Evolutionary conservation across 2,329 filamentous ascomycete genomes (phyloP), one percentile per base, ranked within the genome.

Genomic region (Mycosphaerelloides madeirae): DNA sequence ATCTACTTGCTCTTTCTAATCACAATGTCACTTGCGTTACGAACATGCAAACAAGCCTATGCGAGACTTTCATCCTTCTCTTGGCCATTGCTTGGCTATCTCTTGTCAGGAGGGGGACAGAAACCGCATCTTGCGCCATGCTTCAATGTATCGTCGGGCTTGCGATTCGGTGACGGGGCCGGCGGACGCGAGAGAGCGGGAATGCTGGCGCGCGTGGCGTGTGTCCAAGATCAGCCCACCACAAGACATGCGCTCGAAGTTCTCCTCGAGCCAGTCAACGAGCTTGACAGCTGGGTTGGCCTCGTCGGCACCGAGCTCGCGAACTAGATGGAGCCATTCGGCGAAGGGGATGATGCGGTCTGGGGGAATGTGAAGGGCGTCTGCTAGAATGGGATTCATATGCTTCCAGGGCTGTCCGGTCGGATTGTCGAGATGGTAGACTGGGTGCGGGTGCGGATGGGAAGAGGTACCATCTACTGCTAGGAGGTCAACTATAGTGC

Each of bases 341-440:
- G 58, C 38, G 46, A 71, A 71, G 1, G 69, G 61, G 14, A 73
- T 55, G 1, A 69, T 49, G 29, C 58, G 58, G 0, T 32, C n/a
- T 12, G 16, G 15, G 6, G 35, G 19, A 13, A 70, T 65, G 3
- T 51, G 49, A 1, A 74, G 56, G 2, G 55, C 60, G 4, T 58
- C 52, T 0, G 67, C 64, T 11, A 73, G 46, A 2, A 70, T 14
- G 3, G 40, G 28, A 2, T 61, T 56, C 59, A 71, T 67, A 1
- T 65, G 55, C 2, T 42, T 43, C 70, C 71, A 74, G 0, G 62
- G 48, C 47, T 73, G 70, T 1, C 69, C 45, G 3, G 66, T 57
- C 0, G 70, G 70, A 47, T 73, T 72, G 6, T 74, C 71, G 38
- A 75, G 63, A 49, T 74, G 70, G 43, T 73, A 74, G 19, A 73